Evolutionary conservation across 2,329 filamentous ascomycete genomes (phyloP).

Genomic region (Biscogniauxia marginata): DNA sequence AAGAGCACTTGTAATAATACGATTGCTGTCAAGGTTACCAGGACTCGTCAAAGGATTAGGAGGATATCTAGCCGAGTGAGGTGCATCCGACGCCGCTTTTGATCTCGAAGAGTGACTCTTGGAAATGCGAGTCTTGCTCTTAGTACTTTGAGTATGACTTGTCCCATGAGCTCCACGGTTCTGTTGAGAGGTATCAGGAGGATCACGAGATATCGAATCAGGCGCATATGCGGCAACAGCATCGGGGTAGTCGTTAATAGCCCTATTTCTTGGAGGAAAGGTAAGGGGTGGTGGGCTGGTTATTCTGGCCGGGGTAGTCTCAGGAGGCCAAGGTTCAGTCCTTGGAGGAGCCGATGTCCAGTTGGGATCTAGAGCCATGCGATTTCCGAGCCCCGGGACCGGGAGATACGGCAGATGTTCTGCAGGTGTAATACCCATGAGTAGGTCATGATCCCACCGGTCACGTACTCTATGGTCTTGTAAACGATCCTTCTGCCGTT

Average conservation of each 20-base stretch:
- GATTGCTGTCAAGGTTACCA: not conserved
- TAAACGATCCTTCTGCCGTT: too few species aligned
- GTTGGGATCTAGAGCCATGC: not conserved
- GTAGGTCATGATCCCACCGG: too few species aligned
- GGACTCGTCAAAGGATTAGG: not conserved
- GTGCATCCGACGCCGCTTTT: not conserved
- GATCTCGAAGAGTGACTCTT: not conserved
- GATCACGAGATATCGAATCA: not conserved
- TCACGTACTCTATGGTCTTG: too few species aligned
- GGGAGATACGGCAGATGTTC: not conserved
- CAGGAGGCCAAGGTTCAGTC: not conserved
- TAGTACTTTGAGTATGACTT: too few species aligned
- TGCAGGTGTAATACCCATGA: not conserved
- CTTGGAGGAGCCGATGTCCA: not conserved
- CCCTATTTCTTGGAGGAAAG: too few species aligned
- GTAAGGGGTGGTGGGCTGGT: too few species aligned
- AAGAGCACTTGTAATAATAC: not conserved
- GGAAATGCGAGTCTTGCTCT: not conserved
- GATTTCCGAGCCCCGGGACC: not conserved
- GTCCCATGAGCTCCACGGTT: not conserved
- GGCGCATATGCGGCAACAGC: not conserved
- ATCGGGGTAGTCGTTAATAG: not conserved
- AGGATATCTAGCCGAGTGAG: not conserved
- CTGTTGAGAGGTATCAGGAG: not conserved
- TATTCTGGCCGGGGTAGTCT: not conserved